These are phyloP conservation scores for Oleoguttula mirabilis DNA, from an alignment of 495 filamentous ascomycete genomes.

Conservation along the genomic window DNA sequence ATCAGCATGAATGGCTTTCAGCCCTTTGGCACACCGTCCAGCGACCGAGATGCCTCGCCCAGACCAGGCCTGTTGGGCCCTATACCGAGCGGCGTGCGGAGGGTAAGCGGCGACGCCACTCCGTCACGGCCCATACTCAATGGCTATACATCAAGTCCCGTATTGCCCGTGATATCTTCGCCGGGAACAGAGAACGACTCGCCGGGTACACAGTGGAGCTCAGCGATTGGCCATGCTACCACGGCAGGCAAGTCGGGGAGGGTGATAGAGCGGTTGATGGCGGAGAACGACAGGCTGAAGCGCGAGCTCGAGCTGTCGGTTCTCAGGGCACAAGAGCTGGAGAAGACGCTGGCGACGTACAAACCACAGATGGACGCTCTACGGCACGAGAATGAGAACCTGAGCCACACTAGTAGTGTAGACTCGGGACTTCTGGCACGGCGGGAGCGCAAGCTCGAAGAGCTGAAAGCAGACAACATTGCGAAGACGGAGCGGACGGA, in stretches of 20 bases:
- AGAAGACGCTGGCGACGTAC: constrained; percentile 54
- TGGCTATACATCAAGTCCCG: neutral
- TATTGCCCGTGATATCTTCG: neutral
- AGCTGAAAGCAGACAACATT: constrained; percentile 21
- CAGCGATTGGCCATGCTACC: constrained; percentile 64
- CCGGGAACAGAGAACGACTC: constrained; percentile 9
- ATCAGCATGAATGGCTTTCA: constrained; percentile 15
- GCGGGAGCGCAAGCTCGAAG: constrained; percentile 23
- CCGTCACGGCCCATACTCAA: constrained; percentile 6
- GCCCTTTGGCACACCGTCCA: constrained; percentile 2
- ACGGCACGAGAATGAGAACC: constrained; percentile 59
- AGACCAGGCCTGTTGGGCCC: constrained; percentile 2
- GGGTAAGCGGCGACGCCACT: constrained; percentile 9
- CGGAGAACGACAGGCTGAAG: constrained; percentile 73
- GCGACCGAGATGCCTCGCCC: neutral
- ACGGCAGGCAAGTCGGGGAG: constrained; percentile 75
- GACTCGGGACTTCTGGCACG: constrained; percentile 15
- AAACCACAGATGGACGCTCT: constrained; percentile 59
- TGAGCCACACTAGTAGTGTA: constrained; percentile 34
- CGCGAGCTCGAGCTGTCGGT: constrained; percentile 67
- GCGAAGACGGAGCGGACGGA: constrained; percentile 12
- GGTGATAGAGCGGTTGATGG: constrained; percentile 80
- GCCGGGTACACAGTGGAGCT: constrained; percentile 44
- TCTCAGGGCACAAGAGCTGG: constrained; percentile 34
- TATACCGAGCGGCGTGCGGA: constrained; percentile 10